Evolutionary conservation across 2,329 filamentous ascomycete genomes (phyloP).

Genomic region (Claviceps pazoutovae): DNA sequence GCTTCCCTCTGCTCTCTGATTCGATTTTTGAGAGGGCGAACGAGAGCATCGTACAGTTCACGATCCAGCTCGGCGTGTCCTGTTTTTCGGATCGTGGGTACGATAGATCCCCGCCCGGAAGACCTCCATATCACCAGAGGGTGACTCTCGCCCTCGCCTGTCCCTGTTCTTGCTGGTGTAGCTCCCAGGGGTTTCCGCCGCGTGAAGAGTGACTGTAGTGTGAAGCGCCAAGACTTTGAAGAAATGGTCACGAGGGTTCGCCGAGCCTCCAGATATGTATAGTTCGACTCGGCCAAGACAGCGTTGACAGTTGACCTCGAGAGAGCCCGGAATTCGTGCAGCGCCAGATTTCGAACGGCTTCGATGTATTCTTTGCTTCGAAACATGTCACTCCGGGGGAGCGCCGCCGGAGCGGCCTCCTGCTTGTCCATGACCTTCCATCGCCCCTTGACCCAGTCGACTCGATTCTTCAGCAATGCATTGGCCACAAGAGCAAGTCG

Average conservation of each 20-base stretch:
- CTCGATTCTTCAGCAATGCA: conserved; percentile 56
- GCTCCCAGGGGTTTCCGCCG: conserved; percentile 36
- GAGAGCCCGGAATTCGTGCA: conserved; percentile 62
- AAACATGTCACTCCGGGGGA: conserved; percentile 52
- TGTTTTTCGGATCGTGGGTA: conserved; percentile 51
- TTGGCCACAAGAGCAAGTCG: conserved; percentile 65
- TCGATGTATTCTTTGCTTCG: conserved; percentile 52
- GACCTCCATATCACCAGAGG: conserved; percentile 49
- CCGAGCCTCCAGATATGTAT: conserved; percentile 60
- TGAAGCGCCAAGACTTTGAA: conserved; percentile 64
- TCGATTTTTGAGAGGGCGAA: conserved; percentile 36
- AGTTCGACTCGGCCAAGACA: conserved; percentile 68
- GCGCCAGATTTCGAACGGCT: conserved; percentile 53
- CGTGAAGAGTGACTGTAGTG: conserved; percentile 56
- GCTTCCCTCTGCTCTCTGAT: conserved; percentile 30
- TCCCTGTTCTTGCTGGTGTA: conserved; percentile 19
- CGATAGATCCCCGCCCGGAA: conserved; percentile 37
- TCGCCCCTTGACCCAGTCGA: conserved; percentile 56
- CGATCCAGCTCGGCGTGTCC: conserved; percentile 50
- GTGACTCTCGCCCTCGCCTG: conserved; percentile 43
- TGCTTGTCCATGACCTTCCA: conserved; percentile 35
- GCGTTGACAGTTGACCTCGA: conserved; percentile 62
- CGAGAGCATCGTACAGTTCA: conserved; percentile 45
- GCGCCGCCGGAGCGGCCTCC: conserved; percentile 15
- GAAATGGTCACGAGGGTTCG: conserved; percentile 55